Evolutionary conservation across 306 rosid genomes (phyloP).

Genomic region (Erythrophleum fordii): DNA sequence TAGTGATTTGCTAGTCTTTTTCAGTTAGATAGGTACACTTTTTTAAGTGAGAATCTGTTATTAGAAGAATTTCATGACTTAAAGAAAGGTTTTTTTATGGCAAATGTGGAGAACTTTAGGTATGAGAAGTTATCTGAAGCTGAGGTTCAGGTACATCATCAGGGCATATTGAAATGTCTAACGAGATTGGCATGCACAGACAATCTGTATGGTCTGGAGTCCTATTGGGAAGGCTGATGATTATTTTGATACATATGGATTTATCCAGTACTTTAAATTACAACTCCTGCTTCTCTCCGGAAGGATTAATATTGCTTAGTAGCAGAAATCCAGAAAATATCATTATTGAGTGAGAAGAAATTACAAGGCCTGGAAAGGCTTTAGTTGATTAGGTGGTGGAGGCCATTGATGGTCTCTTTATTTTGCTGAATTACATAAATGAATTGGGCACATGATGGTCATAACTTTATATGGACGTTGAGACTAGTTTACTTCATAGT

Average conservation of each 20-base stretch:
- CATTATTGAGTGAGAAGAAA: background rate
- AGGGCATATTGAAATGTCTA: background rate
- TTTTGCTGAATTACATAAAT: too few species aligned
- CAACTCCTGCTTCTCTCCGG: background rate
- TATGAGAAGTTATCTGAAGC: background rate
- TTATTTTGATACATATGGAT: conserved; percentile 1
- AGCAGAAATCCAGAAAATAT: background rate
- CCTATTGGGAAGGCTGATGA: background rate
- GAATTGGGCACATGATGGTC: too few species aligned
- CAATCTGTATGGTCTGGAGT: background rate
- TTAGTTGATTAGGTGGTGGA: background rate
- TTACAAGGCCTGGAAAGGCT: background rate
- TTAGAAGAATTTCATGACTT: background rate
- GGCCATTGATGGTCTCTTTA: background rate
- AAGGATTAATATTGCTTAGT: background rate
- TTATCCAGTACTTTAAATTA: background rate
- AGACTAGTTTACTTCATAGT: too few species aligned
- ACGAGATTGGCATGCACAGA: background rate
- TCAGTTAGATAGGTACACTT: background rate
- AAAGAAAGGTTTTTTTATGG: background rate
- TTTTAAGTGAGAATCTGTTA: background rate
- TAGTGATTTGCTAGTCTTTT: background rate
- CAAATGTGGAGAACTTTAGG: background rate
- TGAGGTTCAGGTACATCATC: background rate
- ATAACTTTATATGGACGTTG: too few species aligned